phyloP scores from a whole-genome alignment of 371 early-diverging fungal genomes.

The Smittium mucronatum region DNA sequence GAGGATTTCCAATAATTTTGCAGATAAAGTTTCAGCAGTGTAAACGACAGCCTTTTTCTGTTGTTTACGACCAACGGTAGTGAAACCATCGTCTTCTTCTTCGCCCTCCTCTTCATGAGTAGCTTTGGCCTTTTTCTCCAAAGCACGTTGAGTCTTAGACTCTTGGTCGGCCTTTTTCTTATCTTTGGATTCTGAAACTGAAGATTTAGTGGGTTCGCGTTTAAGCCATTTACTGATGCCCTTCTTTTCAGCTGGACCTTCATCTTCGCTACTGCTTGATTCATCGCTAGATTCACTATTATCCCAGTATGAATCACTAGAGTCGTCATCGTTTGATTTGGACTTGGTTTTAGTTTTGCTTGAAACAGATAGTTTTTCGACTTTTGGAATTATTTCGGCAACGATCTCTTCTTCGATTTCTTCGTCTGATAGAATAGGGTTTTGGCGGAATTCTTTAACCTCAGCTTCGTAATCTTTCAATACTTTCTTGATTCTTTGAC shows the following conservation, averaged over 20 bases:
- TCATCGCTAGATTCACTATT: slow-evolving; percentile 17
- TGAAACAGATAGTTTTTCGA: slow-evolving; percentile 24
- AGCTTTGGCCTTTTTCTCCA: slow-evolving; percentile 35
- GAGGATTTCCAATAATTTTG: slow-evolving; percentile 61
- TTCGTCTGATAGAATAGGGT: slow-evolving; percentile 28
- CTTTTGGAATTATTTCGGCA: slow-evolving; percentile 20
- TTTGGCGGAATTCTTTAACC: slow-evolving; percentile 53
- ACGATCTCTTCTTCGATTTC: slow-evolving; percentile 11
- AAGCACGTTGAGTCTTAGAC: slow-evolving; percentile 39
- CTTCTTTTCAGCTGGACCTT: slow-evolving; percentile 18
- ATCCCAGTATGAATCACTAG: slow-evolving; percentile 11
- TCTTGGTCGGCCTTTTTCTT: slow-evolving; percentile 25
- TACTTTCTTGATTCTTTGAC: slow-evolving; percentile 82
- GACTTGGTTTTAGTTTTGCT: slow-evolving; percentile 13
- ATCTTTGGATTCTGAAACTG: slow-evolving; percentile 16
- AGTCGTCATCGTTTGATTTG: slow-evolving; percentile 11
- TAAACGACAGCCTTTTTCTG: slow-evolving; percentile 43
- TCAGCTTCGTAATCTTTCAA: slow-evolving; percentile 58
- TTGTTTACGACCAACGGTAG: slow-evolving; percentile 72
- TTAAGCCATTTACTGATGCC: slow-evolving; percentile 12
- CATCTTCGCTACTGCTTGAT: slow-evolving; percentile 23
- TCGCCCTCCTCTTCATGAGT: slow-evolving; percentile 19
- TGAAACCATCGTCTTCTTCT: slow-evolving; percentile 58
- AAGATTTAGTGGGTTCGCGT: slow-evolving; percentile 6
- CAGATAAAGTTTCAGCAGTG: slow-evolving; percentile 63